A percentile compares a stretch with the other conserved stretches of the same genome.
phyloP scores from a whole-genome alignment of 495 filamentous ascomycete species.

The Melanomma pulvis-pyrius region DNA sequence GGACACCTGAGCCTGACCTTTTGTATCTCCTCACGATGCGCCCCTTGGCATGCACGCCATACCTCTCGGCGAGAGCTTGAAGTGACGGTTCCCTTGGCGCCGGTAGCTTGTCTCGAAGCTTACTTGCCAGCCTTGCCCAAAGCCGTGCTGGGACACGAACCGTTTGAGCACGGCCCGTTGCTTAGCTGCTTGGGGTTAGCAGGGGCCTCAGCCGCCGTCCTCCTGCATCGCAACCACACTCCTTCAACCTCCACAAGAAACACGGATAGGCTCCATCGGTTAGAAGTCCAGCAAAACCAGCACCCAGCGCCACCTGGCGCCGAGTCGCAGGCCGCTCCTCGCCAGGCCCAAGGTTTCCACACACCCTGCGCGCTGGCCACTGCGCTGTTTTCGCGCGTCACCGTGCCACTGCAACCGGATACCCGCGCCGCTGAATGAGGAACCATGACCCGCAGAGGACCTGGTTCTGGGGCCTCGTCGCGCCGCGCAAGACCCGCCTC shows the following conservation, averaged over 20 bases:
- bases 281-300: background rate
- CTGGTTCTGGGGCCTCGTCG: too few species aligned
- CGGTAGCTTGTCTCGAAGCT: slow-evolving; percentile 20
- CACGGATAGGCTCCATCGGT: background rate
- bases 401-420: too few species aligned
- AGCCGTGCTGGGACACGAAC: slow-evolving; percentile 1
- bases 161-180: slow-evolving; percentile 10
- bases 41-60: background rate
- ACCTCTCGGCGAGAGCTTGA: slow-evolving; percentile 11
- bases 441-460: too few species aligned
- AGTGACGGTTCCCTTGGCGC: slow-evolving; percentile 7
- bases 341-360: too few species aligned
- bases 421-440: too few species aligned
- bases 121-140: background rate
- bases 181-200: slow-evolving; percentile 3
- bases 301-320: background rate
- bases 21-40: background rate
- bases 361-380: too few species aligned
- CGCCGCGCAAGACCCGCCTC: too few species aligned
- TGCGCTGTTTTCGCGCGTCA: too few species aligned
- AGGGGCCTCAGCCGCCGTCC: background rate
- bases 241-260: slow-evolving; percentile 7
- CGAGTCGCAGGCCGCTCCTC: background rate
- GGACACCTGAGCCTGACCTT: background rate
- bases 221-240: background rate